Conservation (phyloP, 768 basidiomycete genomes). For the Suillus discolor region DNA sequence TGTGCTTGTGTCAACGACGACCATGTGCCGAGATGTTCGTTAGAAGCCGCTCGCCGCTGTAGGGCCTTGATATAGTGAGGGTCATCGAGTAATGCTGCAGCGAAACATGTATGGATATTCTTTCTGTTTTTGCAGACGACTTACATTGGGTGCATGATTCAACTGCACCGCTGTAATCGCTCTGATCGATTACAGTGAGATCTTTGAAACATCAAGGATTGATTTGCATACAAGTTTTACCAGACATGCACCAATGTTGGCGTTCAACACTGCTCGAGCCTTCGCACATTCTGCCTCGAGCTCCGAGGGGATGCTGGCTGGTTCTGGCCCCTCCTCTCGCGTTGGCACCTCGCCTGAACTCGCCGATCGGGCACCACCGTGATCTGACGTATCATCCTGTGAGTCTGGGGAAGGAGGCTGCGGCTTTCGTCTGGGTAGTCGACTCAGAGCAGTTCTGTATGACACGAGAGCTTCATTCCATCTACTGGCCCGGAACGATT, state of each 20-base stretch:
- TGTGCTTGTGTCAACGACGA: constrained; percentile 78
- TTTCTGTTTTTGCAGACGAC: constrained; percentile 4
- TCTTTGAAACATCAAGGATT: constrained; percentile 2
- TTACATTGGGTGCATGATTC: constrained; percentile 79
- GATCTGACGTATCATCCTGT: constrained; percentile 17
- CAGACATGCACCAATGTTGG: constrained; percentile 89
- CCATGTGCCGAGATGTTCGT: constrained; percentile 83
- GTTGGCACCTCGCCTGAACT: constrained; percentile 18
- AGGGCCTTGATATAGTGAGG: constrained; percentile 85
- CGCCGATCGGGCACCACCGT: neutral
- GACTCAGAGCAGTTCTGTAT: constrained; percentile 70
- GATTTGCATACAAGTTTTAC: constrained; percentile 65
- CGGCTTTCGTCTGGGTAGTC: constrained; percentile 54
- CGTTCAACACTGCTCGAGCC: constrained; percentile 71
- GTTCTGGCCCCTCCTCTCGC: constrained; percentile 13
- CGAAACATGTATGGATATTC: constrained; percentile 2
- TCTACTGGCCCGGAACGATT: constrained; percentile 60
- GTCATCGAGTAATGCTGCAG: constrained; percentile 83
- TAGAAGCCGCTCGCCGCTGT: constrained; percentile 85
- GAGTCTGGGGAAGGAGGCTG: constrained; percentile 22
- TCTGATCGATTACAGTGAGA: constrained; percentile 41
- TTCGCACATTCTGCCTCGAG: constrained; percentile 53
- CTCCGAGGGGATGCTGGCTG: constrained; percentile 28
- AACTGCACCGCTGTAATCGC: constrained; percentile 77
- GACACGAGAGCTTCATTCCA: constrained; percentile 73